Evolutionary conservation across 2,329 filamentous ascomycete species (phyloP).

Genomic region (Escovopsis sp.): DNA sequence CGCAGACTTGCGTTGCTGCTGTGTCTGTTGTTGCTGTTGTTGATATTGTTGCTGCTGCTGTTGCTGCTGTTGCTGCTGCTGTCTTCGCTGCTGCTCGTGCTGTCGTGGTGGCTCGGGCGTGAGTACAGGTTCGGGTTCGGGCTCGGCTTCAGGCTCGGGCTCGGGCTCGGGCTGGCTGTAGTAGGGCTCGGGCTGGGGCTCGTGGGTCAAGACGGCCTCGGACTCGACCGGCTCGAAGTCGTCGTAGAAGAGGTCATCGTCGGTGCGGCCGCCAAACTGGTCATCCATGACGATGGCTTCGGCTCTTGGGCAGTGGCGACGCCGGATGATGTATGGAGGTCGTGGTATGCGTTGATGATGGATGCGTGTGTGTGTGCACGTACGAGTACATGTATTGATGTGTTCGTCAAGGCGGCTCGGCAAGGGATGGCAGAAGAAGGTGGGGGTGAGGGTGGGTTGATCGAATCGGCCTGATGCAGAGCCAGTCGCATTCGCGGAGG

Average conservation of each 20-base stretch:
- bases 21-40: constrained; percentile 3
- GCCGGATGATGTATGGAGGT: no score
- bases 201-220: constrained; percentile 15
- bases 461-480: no score
- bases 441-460: no score
- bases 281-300: constrained; percentile 29
- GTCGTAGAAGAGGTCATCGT: constrained; percentile 47
- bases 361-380: background rate
- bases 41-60: constrained; percentile 2
- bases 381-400: background rate
- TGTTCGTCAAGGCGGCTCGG: background rate
- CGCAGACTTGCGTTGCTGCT: constrained; percentile 4
- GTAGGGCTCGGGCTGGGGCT: background rate
- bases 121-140: background rate
- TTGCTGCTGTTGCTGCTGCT: background rate
- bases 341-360: no score
- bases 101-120: background rate
- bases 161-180: constrained; percentile 8
- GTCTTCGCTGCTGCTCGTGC: background rate
- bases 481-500: no score
- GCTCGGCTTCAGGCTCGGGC: constrained; percentile 4
- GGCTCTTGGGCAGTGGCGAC: no score
- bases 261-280: constrained; percentile 44
- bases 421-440: no score
- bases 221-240: constrained; percentile 41